These are phyloP conservation scores for Mucor circinelloides DNA, from an alignment of 371 early-diverging fungal species.

Conservation along the genomic window DNA sequence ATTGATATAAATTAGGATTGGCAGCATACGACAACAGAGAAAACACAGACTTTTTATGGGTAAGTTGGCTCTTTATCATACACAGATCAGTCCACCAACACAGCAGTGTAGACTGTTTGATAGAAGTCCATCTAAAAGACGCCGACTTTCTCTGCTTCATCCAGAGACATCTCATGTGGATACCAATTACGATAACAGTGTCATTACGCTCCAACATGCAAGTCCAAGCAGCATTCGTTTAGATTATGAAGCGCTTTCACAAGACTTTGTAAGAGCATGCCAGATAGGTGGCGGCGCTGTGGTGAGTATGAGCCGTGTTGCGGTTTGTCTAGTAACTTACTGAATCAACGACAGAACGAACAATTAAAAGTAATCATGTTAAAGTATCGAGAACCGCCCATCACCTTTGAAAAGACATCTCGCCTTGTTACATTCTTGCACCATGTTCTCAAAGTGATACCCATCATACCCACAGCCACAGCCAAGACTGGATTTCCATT, in stretches of 20 bases:
- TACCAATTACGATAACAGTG: conserved; percentile 26
- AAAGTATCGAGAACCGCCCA: conserved; percentile 47
- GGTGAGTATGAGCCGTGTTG: background rate
- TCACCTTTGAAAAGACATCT: conserved; percentile 41
- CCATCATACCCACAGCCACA: conserved; percentile 21
- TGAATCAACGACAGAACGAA: conserved; percentile 39
- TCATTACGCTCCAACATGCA: conserved; percentile 20
- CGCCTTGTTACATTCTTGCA: conserved; percentile 47
- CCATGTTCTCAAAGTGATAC: conserved; percentile 31
- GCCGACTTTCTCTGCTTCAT: conserved; percentile 41
- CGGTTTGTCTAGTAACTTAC: background rate
- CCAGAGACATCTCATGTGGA: conserved; percentile 23
- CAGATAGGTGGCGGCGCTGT: conserved; percentile 33
- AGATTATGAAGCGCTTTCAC: conserved; percentile 38
- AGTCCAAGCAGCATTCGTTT: conserved; percentile 27
- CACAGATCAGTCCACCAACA: too few relatives aligned
- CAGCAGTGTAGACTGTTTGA: conserved; percentile 30
- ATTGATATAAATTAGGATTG: conserved; percentile 15
- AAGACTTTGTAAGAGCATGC: conserved; percentile 43
- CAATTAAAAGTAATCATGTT: conserved; percentile 44
- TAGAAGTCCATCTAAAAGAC: conserved; percentile 40
- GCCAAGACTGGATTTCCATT: conserved; percentile 32
- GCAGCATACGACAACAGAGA: background rate
- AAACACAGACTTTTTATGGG: conserved; percentile 26
- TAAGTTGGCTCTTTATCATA: background rate